phyloP scores from a whole-genome alignment of 2,329 filamentous ascomycete genomes.

The Epichloe sp. region DNA sequence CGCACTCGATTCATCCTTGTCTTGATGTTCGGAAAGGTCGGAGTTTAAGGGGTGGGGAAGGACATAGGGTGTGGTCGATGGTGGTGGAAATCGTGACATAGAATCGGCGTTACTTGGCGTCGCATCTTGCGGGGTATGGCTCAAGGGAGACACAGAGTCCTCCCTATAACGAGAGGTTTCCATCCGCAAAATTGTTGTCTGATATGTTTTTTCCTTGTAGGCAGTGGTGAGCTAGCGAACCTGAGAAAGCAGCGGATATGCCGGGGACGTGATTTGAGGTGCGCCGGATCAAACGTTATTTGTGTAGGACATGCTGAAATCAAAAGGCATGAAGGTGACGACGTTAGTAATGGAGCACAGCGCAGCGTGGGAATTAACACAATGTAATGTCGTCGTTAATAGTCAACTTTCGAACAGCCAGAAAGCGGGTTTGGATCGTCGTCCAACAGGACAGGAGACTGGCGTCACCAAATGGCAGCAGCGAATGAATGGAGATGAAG shows the following conservation, averaged over 20 bases:
- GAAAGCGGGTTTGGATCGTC: not conserved
- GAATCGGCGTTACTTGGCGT: conserved; percentile 5
- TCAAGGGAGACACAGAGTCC: conserved; percentile 10
- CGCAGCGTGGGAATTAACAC: not conserved
- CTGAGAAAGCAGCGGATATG: not conserved
- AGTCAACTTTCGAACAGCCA: not conserved
- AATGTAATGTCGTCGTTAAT: not conserved
- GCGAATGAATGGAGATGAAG: not conserved
- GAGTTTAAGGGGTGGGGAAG: conserved; percentile 5
- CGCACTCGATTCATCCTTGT: not conserved
- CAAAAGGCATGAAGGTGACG: not conserved
- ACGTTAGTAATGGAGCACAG: not conserved
- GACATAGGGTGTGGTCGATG: conserved; percentile 4
- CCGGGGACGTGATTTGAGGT: not conserved
- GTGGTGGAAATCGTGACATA: conserved; percentile 3
- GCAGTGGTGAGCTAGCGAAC: not conserved
- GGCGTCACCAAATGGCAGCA: not conserved
- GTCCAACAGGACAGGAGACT: not conserved
- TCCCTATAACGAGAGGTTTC: conserved; percentile 2
- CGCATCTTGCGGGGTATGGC: conserved; percentile 6
- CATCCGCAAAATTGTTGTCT: not conserved
- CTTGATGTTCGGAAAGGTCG: not conserved
- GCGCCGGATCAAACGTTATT: not conserved
- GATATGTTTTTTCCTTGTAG: not conserved
- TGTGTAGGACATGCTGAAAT: not conserved